Conservation (phyloP, 2,329 filamentous ascomycete genomes). For the Akanthomyces muscarius region DNA sequence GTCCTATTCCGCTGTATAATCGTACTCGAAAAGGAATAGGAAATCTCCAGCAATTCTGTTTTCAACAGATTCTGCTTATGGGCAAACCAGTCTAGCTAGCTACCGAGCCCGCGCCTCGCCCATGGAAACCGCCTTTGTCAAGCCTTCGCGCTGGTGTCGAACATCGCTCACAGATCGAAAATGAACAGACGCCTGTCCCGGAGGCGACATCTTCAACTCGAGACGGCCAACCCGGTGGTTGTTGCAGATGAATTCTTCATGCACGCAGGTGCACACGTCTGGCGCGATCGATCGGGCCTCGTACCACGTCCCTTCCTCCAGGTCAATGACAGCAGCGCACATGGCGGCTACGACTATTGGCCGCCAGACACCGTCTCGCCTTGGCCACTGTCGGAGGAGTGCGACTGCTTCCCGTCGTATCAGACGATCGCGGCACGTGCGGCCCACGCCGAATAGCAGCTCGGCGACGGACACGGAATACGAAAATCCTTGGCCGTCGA, state of each 20-base stretch:
- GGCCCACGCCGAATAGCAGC: conserved; percentile 7
- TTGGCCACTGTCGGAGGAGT: conserved; percentile 11
- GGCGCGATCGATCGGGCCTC: not conserved
- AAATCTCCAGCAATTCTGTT: not conserved
- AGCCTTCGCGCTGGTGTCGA: conserved; percentile 1
- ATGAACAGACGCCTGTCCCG: not conserved
- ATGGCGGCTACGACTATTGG: conserved; percentile 7
- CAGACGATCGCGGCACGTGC: conserved; percentile 4
- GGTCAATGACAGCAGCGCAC: conserved; percentile 9
- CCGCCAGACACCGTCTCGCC: conserved; percentile 9
- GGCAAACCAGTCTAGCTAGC: not conserved
- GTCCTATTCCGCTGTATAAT: not conserved
- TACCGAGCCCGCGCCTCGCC: not conserved
- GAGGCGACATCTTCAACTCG: conserved; percentile 5
- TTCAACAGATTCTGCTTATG: not conserved
- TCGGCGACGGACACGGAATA: conserved; percentile 10
- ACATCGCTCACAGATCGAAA: conserved; percentile 13
- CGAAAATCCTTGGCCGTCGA: conserved; percentile 12
- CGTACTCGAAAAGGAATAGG: not conserved
- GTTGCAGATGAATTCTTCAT: conserved; percentile 10
- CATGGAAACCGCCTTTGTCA: not conserved
- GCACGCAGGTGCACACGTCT: not conserved
- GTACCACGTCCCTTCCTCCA: conserved; percentile 11
- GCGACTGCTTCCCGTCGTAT: conserved; percentile 9
- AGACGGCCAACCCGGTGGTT: conserved; percentile 12